These are phyloP conservation scores for Ceratocystis cubensis DNA, from an alignment of 2,329 filamentous ascomycete species.

Conservation along the genomic window DNA sequence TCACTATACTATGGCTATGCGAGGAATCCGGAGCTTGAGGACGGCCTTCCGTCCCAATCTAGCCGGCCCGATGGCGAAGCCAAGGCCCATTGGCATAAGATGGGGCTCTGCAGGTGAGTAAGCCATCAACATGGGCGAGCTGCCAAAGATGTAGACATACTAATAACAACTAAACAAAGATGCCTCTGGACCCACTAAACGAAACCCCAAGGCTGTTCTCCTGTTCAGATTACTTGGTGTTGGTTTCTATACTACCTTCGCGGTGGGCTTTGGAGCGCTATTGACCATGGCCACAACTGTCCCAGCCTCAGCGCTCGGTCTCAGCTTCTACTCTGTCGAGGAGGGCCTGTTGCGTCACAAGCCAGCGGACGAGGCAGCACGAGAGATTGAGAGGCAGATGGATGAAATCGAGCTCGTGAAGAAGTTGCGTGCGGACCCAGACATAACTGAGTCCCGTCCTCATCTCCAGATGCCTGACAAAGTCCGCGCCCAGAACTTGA, in stretches of 20 bases:
- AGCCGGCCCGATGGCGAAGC: background rate
- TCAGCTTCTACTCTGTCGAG: slow-evolving; percentile 42
- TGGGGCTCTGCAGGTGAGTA: slow-evolving; percentile 17
- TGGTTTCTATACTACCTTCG: slow-evolving; percentile 14
- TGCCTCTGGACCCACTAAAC: slow-evolving; percentile 6
- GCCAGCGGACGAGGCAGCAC: slow-evolving; percentile 41
- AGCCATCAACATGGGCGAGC: background rate
- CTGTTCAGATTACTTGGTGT: slow-evolving; percentile 14
- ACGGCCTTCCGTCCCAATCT: slow-evolving; percentile 9
- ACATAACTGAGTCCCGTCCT: slow-evolving; percentile 64
- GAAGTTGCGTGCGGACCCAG: slow-evolving; percentile 53
- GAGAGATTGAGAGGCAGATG: slow-evolving; percentile 59
- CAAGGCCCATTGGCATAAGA: background rate
- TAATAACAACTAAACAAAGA: background rate
- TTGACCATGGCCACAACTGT: slow-evolving; percentile 20
- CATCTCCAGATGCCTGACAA: slow-evolving; percentile 71
- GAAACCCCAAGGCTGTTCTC: slow-evolving; percentile 12
- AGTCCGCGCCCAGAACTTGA: slow-evolving; percentile 63
- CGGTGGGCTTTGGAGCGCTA: slow-evolving; percentile 14
- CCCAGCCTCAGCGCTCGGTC: slow-evolving; percentile 20
- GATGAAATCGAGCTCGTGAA: slow-evolving; percentile 60
- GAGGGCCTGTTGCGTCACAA: slow-evolving; percentile 58
- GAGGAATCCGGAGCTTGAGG: slow-evolving; percentile 2
- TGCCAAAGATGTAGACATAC: background rate
- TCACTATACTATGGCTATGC: slow-evolving; percentile 5